Evolutionary conservation across 495 filamentous ascomycete species (phyloP).

Genomic region (Penicillium robsamsonii): DNA sequence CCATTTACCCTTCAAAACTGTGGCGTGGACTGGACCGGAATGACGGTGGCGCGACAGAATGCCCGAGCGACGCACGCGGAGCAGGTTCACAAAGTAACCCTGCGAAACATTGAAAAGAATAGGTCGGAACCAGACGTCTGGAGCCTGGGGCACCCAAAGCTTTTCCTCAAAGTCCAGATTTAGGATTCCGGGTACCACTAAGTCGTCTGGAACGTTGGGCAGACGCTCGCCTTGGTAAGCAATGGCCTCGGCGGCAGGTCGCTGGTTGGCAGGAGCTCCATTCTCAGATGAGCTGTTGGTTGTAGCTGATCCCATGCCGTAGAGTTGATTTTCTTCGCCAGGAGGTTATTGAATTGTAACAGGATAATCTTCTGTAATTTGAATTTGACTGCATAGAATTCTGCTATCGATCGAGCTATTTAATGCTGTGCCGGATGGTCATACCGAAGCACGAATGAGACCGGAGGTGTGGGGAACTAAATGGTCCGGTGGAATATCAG

Average conservation of each 20-base stretch:
- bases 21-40: conserved; percentile 18
- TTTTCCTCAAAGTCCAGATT: conserved; percentile 15
- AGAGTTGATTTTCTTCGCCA: too few species aligned
- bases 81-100: conserved; percentile 18
- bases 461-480: too few species aligned
- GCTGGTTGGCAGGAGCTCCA: too few species aligned
- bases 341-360: too few species aligned
- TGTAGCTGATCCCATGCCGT: too few species aligned
- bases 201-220: conserved; percentile 14
- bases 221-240: conserved; percentile 14
- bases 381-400: too few species aligned
- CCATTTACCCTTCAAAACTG: conserved; percentile 10
- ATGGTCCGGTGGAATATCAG: too few species aligned
- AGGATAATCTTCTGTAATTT: too few species aligned
- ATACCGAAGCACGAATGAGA: too few species aligned
- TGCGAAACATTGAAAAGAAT: conserved; percentile 15
- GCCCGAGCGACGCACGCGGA: conserved; percentile 14
- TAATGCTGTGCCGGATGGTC: too few species aligned
- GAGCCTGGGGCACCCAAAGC: conserved; percentile 16
- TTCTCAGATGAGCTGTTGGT: too few species aligned
- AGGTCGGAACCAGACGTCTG: conserved; percentile 20
- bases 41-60: conserved; percentile 19
- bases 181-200: conserved; percentile 11
- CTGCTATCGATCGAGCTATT: too few species aligned
- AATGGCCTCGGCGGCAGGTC: neutral